Base-by-base conservation (phyloP, 2,329 filamentous ascomycete species). In the Pseudopithomyces chartarum region DNA sequence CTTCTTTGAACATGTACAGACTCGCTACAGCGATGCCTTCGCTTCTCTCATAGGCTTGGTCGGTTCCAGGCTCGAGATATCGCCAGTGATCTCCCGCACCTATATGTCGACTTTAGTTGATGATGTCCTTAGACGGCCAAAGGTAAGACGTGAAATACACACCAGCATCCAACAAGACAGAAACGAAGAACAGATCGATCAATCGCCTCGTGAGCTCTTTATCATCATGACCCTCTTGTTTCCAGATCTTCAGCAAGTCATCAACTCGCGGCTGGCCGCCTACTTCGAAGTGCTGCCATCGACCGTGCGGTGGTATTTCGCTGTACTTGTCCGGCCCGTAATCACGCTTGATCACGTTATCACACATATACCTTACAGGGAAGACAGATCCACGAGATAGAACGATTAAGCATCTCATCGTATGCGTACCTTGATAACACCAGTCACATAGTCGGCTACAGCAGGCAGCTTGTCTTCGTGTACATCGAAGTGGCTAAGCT, bases 31-130 rank as follows among this genome's bases (percentile, higher is more conserved):
- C 92, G 58, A 97, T 83, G 2, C 93, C 92, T 74, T 97, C 94
- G 56, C 92, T 97, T 39, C 94, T 86, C 54, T 87, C 83, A 76
- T 93, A 97, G 38, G 88, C 76, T 56, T 87, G 88, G 46, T 90
- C 90, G 61, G 91, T 93, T 67, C 95, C 91, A 55, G 87, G 87
- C 69, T 92, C 95, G 79, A 90, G 92, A 78, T 96, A 98, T 59
- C 86, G 88, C 94, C 94, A 98, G 63, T 85, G 82, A 1, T 87
- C 93, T 34, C 94, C 94, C 1, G 94, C 92, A 22, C 45, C 45
- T 48, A 11, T 2, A 36, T 6, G 3, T 36, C 23, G 8, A 34
- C 4, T 4, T 34, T 11, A 34, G 8, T 22, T 26, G 3, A 29
- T 26, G 10, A 1, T 15, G 13, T n/a, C 13, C 13, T 8, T 29